phyloP scores from a whole-genome alignment of 2,329 filamentous ascomycete species.

The Paraconiothyrium brasiliense region DNA sequence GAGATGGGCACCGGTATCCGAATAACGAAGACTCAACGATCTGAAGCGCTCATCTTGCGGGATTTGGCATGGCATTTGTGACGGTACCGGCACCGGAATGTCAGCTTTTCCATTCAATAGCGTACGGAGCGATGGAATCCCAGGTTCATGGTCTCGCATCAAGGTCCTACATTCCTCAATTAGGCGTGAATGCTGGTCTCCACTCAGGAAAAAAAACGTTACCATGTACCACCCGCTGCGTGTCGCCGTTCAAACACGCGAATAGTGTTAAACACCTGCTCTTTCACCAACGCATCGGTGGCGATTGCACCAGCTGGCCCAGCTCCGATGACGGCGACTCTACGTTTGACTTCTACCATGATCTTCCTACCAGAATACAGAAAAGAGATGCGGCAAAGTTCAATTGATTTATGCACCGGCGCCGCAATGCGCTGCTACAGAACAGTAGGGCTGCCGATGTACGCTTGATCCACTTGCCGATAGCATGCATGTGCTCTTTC shows the following conservation, averaged over 20 bases:
- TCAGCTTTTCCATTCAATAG: background rate
- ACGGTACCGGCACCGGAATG: background rate
- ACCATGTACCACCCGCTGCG: background rate
- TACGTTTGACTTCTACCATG: background rate
- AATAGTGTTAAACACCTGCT: background rate
- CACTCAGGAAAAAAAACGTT: background rate
- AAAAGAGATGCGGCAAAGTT: background rate
- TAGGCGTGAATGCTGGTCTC: background rate
- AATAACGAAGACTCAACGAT: background rate
- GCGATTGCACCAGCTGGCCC: background rate
- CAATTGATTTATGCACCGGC: background rate
- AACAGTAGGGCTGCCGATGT: background rate
- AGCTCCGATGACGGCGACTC: constrained; percentile 1
- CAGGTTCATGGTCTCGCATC: background rate
- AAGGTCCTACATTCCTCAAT: background rate
- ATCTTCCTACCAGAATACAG: background rate
- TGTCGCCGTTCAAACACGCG: constrained; percentile 1
- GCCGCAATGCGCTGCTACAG: background rate
- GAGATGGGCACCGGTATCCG: background rate
- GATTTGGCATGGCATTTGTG: background rate
- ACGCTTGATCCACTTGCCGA: background rate
- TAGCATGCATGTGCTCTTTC: background rate
- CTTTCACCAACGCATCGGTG: background rate
- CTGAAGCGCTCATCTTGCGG: background rate
- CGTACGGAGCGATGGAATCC: background rate